These are phyloP conservation scores for Naganishia albida DNA, from an alignment of 1,284 basidiomycete species.

Conservation along the genomic window DNA sequence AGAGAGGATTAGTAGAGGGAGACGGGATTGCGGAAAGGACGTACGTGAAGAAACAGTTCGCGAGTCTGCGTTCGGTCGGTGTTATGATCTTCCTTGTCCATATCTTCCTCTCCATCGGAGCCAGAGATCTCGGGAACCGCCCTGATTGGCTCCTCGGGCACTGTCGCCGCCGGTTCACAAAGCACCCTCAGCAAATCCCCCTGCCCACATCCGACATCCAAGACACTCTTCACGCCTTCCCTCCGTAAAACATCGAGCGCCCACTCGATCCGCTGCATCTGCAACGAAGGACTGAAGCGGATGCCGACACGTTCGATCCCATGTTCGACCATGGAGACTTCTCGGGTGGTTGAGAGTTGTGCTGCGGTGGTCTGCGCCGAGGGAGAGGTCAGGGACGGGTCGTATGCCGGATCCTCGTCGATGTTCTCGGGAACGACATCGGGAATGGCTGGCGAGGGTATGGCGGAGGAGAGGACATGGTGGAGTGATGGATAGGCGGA, in stretches of 20 bases:
- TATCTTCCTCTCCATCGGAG: constrained; percentile 33
- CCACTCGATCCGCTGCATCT: constrained; percentile 49
- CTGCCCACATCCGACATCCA: constrained; percentile 53
- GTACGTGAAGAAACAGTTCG: constrained; percentile 49
- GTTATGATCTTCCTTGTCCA: constrained; percentile 23
- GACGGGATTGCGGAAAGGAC: constrained; percentile 28
- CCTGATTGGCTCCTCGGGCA: constrained; percentile 46
- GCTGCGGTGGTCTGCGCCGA: constrained; percentile 33
- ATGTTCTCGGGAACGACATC: constrained; percentile 19
- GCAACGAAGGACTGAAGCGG: constrained; percentile 40
- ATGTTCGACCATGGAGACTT: constrained; percentile 53
- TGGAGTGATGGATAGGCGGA: constrained; percentile 19
- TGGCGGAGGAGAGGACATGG: constrained; percentile 19
- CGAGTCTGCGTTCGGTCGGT: constrained; percentile 9
- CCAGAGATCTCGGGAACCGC: constrained; percentile 35
- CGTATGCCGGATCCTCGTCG: constrained; percentile 32
- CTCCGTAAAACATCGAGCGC: constrained; percentile 48
- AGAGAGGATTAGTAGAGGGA: background rate
- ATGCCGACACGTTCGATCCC: constrained; percentile 49
- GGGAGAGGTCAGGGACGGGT: constrained; percentile 34
- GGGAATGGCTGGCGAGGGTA: constrained; percentile 12
- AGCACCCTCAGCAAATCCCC: constrained; percentile 48
- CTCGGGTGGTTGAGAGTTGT: constrained; percentile 38
- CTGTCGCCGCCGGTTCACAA: constrained; percentile 46
- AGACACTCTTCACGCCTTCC: constrained; percentile 47